phyloP scores from a whole-genome alignment of 2,329 filamentous ascomycete species.

The Lasiodiplodia citricola region DNA sequence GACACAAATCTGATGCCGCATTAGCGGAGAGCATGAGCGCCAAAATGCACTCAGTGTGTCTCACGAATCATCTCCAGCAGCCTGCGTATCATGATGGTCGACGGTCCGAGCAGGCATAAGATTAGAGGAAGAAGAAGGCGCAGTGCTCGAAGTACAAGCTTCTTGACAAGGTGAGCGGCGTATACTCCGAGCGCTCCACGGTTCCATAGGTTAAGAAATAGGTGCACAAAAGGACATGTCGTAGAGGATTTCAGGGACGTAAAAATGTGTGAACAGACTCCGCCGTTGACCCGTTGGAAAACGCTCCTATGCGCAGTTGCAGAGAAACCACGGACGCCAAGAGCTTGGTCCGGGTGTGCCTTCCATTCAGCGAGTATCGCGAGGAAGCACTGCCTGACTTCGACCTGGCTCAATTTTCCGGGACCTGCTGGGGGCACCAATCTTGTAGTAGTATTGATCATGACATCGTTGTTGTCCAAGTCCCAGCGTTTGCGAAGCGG shows the following conservation, averaged over 20 bases:
- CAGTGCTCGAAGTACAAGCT: neutral
- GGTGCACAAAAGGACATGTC: neutral
- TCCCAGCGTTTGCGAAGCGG: neutral
- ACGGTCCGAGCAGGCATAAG: neutral
- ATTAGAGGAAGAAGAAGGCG: neutral
- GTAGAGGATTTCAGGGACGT: neutral
- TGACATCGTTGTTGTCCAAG: neutral
- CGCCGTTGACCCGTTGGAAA: neutral
- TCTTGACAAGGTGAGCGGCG: neutral
- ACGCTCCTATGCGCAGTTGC: neutral
- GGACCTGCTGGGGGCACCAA: too few relatives aligned
- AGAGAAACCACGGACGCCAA: neutral
- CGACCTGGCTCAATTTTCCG: too few relatives aligned
- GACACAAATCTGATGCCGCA: neutral
- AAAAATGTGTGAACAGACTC: neutral
- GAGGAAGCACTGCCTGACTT: too few relatives aligned
- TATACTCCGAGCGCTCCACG: neutral
- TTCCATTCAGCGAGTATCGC: neutral
- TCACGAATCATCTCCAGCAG: neutral
- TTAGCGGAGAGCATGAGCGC: neutral
- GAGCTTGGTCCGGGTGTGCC: neutral
- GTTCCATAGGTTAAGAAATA: neutral
- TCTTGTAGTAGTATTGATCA: neutral
- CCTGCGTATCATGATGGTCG: neutral
- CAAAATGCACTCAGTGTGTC: neutral